Conservation (phyloP, 1,284 basidiomycete species). For the Vanrija pseudolonga region DNA sequence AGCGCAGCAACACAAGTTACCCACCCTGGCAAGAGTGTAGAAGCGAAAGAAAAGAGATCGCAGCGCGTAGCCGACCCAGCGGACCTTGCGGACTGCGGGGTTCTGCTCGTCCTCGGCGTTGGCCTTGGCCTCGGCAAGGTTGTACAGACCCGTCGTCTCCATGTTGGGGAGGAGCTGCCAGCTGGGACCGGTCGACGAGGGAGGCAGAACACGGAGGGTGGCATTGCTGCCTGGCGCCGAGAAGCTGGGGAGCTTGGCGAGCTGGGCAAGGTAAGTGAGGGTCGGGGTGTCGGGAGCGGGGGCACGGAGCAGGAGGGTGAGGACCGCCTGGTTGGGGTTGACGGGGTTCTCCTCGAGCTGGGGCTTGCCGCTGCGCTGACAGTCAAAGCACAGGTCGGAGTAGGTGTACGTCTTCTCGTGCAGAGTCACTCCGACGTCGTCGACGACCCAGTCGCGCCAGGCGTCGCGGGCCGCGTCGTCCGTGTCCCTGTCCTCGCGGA, state of each 20-base stretch:
- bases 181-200: slow-evolving; percentile 11
- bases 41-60: slow-evolving; percentile 76
- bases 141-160: slow-evolving; percentile 38
- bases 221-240: slow-evolving; percentile 26
- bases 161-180: slow-evolving; percentile 43
- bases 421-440: slow-evolving; percentile 36
- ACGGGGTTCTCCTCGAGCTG: slow-evolving; percentile 35
- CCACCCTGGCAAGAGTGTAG: slow-evolving; percentile 77
- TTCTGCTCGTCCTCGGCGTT: slow-evolving; percentile 53
- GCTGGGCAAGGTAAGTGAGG: slow-evolving; percentile 55
- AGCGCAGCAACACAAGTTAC: slow-evolving; percentile 24
- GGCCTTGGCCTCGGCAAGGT: slow-evolving; percentile 23
- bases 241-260: slow-evolving; percentile 50
- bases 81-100: slow-evolving; percentile 66
- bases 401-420: slow-evolving; percentile 37
- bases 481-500: slow-evolving; percentile 23
- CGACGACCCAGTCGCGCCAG: slow-evolving; percentile 42
- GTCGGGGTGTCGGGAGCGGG: slow-evolving; percentile 55
- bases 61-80: slow-evolving; percentile 81
- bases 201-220: slow-evolving; percentile 31
- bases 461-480: slow-evolving; percentile 20
- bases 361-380: slow-evolving; percentile 15
- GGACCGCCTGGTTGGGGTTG: slow-evolving; percentile 34
- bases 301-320: slow-evolving; percentile 39
- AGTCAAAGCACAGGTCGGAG: slow-evolving; percentile 39